A percentile compares a stretch with the other conserved stretches of the same genome.
Conservation (phyloP, 495 filamentous ascomycete species). For the Daldinia grandis region DNA sequence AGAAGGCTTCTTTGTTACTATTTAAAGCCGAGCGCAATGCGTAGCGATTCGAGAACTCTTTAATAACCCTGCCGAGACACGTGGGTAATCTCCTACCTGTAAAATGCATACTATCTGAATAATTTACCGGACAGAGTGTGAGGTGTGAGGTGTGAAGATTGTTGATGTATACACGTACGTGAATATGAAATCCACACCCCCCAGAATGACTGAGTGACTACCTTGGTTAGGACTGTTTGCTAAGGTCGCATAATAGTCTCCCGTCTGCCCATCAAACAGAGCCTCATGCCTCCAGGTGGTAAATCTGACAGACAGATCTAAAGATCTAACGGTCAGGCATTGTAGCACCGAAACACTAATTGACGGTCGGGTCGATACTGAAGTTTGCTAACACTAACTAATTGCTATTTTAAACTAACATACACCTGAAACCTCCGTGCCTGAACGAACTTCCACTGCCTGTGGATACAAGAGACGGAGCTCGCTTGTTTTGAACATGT, state of each 20-base stretch:
- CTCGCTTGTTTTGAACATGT: conserved; percentile 9
- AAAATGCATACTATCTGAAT: conserved; percentile 1
- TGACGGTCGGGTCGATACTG: neutral
- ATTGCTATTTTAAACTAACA: conserved; percentile 24
- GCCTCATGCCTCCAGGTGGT: neutral
- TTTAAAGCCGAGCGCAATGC: conserved; percentile 17
- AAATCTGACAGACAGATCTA: neutral
- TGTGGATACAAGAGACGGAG: conserved; percentile 11
- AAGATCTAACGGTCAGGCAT: neutral
- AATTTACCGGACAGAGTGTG: neutral
- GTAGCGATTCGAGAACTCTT: conserved; percentile 5
- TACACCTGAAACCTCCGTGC: conserved; percentile 38
- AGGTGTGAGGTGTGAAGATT: neutral
- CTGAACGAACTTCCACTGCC: conserved; percentile 12
- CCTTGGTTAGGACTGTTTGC: neutral
- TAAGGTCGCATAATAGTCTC: neutral
- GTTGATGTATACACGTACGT: neutral
- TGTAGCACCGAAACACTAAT: conserved; percentile 5
- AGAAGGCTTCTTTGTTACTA: conserved; percentile 17
- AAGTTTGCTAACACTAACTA: conserved; percentile 9
- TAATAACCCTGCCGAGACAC: conserved; percentile 20
- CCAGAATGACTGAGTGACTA: neutral
- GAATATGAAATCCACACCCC: neutral
- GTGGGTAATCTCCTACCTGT: conserved; percentile 1
- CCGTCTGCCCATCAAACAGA: conserved; percentile 1